These are phyloP conservation scores for Diaporthe citrichinensis DNA, from an alignment of 2,329 filamentous ascomycete genomes.

Conservation along the genomic window DNA sequence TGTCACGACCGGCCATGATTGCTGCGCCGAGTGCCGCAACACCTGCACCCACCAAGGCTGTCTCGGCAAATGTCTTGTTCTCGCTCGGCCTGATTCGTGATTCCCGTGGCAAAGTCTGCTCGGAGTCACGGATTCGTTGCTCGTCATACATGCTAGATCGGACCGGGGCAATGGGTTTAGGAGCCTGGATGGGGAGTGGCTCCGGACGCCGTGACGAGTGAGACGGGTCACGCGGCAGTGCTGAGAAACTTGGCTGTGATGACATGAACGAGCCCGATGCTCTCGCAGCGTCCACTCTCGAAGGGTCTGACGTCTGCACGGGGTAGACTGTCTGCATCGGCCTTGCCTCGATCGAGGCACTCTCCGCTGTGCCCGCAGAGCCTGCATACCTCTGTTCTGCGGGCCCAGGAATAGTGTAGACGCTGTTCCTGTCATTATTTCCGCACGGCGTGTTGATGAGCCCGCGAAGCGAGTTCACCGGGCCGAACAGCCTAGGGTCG, in stretches of 20 bases:
- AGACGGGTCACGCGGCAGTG: constrained; percentile 51
- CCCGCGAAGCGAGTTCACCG: constrained; percentile 72
- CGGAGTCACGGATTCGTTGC: constrained; percentile 56
- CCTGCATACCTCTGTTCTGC: constrained; percentile 25
- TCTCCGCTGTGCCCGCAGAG: constrained; percentile 51
- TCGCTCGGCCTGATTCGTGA: constrained; percentile 43
- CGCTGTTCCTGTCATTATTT: constrained; percentile 59
- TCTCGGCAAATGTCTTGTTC: constrained; percentile 56
- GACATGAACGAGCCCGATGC: constrained; percentile 60
- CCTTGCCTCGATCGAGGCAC: constrained; percentile 52
- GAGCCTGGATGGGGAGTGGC: constrained; percentile 83
- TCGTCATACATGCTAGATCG: constrained; percentile 77
- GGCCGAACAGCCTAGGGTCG: constrained; percentile 71
- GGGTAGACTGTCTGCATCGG: constrained; percentile 77
- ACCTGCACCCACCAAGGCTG: constrained; percentile 63
- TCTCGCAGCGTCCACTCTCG: constrained; percentile 70
- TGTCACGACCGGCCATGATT: constrained; percentile 55
- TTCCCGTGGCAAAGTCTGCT: constrained; percentile 52
- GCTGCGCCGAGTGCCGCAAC: constrained; percentile 63
- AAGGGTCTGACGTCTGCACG: constrained; percentile 75
- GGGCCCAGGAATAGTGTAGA: constrained; percentile 44
- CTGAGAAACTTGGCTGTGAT: constrained; percentile 41
- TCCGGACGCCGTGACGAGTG: constrained; percentile 61
- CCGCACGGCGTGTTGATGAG: constrained; percentile 69
- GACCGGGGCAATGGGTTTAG: constrained; percentile 83